Evolutionary conservation across 345 rosid species (phyloP).

Genomic region (Triadica sebifera): DNA sequence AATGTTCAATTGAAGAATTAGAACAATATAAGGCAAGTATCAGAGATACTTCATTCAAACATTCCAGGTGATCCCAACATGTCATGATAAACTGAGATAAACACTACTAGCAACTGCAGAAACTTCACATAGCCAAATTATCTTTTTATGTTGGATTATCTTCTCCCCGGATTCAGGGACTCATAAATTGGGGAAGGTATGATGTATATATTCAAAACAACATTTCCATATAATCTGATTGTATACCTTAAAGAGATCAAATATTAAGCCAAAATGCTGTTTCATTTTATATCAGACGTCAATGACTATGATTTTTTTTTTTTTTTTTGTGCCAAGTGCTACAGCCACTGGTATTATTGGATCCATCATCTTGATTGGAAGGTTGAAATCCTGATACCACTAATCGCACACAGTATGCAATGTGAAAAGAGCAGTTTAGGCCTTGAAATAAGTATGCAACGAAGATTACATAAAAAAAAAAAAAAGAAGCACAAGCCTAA

Average conservation of each 20-base stretch:
- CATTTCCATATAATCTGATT: too few species aligned
- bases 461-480: background rate
- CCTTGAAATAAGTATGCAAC: background rate
- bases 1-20: background rate
- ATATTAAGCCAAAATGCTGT: too few species aligned
- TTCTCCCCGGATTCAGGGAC: background rate
- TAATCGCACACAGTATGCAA: background rate
- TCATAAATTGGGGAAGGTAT: background rate
- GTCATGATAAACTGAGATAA: background rate
- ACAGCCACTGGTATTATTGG: background rate
- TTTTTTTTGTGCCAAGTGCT: background rate
- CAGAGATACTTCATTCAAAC: background rate
- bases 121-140: background rate
- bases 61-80: background rate
- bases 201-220: too few species aligned
- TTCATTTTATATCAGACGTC: too few species aligned
- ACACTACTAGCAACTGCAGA: background rate
- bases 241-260: too few species aligned
- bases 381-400: background rate
- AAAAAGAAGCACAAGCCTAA: background rate
- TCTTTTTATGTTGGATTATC: too few species aligned
- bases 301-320: background rate
- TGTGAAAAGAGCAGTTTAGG: background rate
- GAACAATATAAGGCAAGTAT: background rate
- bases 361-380: background rate